Conservation (phyloP, 257 asterid species). For the Capsicum rhomboideum region DNA sequence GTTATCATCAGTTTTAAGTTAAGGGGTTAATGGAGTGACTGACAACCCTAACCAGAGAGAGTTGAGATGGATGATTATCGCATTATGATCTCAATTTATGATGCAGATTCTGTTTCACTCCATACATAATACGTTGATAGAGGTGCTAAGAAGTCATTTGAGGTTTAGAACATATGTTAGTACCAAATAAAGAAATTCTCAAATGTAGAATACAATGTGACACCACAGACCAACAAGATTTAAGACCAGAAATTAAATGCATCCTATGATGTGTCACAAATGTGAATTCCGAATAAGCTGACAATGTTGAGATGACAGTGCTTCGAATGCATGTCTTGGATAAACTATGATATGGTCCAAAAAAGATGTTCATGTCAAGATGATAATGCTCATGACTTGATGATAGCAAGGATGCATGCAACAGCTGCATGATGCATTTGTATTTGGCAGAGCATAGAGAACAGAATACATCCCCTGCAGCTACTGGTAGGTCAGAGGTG, state of each 20-base stretch:
- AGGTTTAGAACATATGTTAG: not conserved
- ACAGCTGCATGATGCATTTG: conserved; percentile 88
- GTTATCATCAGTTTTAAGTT: conserved; percentile 1
- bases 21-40: not conserved
- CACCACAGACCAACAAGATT: conserved; percentile 2
- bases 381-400: conserved; percentile 70
- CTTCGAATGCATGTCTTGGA: conserved; percentile 50
- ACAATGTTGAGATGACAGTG: conserved; percentile 21
- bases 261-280: conserved; percentile 5
- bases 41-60: conserved; percentile 7
- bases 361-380: conserved; percentile 36
- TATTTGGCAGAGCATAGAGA: conserved; percentile 55
- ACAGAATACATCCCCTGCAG: conserved; percentile 77
- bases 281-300: not conserved
- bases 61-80: not conserved
- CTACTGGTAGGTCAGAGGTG: conserved; percentile 74
- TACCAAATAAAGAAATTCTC: not conserved
- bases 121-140: not conserved
- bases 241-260: conserved; percentile 1
- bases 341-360: conserved; percentile 25
- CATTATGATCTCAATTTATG: not conserved
- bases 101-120: conserved; percentile 3
- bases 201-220: not conserved
- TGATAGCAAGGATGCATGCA: conserved; percentile 85
- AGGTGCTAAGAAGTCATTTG: not conserved